phyloP scores from a whole-genome alignment of 2,329 filamentous ascomycete genomes.

The Alternaria hordeiaustralica region DNA sequence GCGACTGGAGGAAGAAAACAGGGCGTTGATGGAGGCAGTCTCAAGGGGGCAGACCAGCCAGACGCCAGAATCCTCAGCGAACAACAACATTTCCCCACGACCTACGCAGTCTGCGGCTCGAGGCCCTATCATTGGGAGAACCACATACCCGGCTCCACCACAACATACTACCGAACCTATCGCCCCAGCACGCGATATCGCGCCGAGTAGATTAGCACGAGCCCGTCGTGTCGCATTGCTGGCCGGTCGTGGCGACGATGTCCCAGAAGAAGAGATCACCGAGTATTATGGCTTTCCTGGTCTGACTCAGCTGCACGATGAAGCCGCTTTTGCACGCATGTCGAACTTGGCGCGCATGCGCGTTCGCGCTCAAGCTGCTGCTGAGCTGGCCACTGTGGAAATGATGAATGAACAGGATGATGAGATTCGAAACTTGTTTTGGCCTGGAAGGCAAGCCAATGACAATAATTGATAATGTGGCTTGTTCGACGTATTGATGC shows the following conservation, averaged over 20 bases:
- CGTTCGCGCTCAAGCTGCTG: background rate
- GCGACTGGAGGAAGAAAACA: background rate
- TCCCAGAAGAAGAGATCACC: background rate
- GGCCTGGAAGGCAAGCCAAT: background rate
- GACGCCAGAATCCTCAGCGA: background rate
- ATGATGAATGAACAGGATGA: background rate
- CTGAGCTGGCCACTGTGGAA: background rate
- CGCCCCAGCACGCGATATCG: background rate
- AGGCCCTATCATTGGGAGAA: background rate
- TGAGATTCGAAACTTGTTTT: background rate
- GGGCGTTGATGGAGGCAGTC: background rate
- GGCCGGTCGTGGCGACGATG: background rate
- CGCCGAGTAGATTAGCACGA: background rate
- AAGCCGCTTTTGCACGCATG: background rate
- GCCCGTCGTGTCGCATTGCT: background rate
- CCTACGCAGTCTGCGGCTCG: background rate
- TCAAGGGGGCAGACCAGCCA: background rate
- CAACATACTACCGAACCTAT: background rate
- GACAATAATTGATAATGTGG: background rate
- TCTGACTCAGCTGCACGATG: background rate
- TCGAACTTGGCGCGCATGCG: background rate
- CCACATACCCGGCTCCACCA: too few species aligned
- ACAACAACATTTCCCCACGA: background rate
- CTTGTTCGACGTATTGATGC: background rate
- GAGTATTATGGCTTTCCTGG: background rate